Conservation (phyloP, 805 yeast genomes). For the Ogataea minuta region DNA sequence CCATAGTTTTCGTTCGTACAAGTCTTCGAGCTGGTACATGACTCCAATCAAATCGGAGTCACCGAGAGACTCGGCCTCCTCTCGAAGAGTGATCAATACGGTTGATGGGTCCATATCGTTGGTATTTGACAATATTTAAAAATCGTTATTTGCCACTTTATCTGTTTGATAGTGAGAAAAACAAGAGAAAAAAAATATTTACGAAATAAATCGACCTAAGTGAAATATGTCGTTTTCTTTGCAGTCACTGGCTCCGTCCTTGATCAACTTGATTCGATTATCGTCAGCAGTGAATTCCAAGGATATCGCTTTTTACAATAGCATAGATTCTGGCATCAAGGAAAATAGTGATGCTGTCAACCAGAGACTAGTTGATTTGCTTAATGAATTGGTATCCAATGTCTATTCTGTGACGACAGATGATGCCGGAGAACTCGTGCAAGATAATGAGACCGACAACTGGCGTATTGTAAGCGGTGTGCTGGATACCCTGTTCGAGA, state of each 20-base stretch:
- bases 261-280: constrained; percentile 60
- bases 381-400: constrained; percentile 42
- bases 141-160: not conserved
- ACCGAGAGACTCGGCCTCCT: constrained; percentile 51
- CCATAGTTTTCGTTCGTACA: constrained; percentile 89
- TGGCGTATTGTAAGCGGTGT: constrained; percentile 65
- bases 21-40: constrained; percentile 74
- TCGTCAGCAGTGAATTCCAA: constrained; percentile 71
- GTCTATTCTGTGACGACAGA: constrained; percentile 24
- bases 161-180: not conserved
- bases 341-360: constrained; percentile 41
- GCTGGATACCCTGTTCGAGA: constrained; percentile 73
- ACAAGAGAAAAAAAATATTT: constrained; percentile 1
- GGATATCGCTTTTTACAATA: constrained; percentile 74
- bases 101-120: constrained; percentile 41
- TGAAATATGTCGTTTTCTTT: constrained; percentile 14
- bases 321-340: constrained; percentile 53
- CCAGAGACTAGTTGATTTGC: constrained; percentile 40
- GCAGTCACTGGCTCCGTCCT: constrained; percentile 40
- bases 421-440: constrained; percentile 28
- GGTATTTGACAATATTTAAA: constrained; percentile 4
- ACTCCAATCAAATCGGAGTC: constrained; percentile 52
- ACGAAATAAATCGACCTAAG: not conserved
- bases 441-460: constrained; percentile 38
- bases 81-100: constrained; percentile 58